phyloP scores from a whole-genome alignment of 73 alveolate genomes.

The Stentor coeruleus region DNA sequence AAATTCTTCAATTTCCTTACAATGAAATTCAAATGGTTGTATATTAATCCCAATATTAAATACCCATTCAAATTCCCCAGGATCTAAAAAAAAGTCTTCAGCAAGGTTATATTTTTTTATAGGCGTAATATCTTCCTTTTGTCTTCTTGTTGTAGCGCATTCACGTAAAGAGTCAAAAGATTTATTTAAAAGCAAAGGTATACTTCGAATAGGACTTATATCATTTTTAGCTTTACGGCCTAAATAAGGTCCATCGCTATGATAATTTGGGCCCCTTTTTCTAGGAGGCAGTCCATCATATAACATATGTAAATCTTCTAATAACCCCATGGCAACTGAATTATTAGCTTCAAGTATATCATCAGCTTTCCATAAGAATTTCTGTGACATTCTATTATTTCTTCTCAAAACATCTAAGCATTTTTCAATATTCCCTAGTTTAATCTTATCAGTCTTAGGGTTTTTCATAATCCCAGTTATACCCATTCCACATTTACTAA shows the following conservation, averaged over 20 bases:
- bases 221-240: conserved; percentile 23
- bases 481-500: conserved; percentile 27
- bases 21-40: not conserved
- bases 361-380: conserved; percentile 55
- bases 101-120: too few relatives aligned
- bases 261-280: conserved; percentile 47
- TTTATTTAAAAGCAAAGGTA: not conserved
- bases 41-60: not conserved
- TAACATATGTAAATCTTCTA: conserved; percentile 61
- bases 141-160: not conserved
- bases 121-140: not conserved
- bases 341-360: conserved; percentile 51
- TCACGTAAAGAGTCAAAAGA: not conserved
- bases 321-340: conserved; percentile 44
- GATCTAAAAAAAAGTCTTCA: not conserved
- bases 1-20: not conserved
- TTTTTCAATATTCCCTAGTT: conserved; percentile 44
- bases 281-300: conserved; percentile 64
- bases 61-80: not conserved
- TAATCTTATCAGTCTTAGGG: conserved; percentile 60
- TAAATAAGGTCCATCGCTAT: conserved; percentile 58
- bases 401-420: conserved; percentile 46
- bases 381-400: conserved; percentile 45
- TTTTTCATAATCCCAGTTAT: conserved; percentile 37
- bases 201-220: not conserved